Evolutionary conservation across 352 stramenopile genomes (phyloP), one percentile per base, ranked within the genome.

Genomic region (Phytophthora hibernalis): DNA sequence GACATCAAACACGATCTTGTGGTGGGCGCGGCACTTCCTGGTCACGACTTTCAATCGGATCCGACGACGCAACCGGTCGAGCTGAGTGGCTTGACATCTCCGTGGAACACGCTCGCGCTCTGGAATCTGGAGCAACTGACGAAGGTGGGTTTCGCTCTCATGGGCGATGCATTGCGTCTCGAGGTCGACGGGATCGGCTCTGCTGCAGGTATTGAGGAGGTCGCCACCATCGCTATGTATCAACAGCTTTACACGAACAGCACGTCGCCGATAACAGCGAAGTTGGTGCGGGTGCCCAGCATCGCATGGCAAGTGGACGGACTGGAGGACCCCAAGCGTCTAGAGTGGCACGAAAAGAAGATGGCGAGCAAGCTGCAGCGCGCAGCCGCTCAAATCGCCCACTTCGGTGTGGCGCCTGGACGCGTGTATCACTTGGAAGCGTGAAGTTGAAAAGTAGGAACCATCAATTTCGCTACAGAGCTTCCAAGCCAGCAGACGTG

Each of bases 101-200:
- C 97, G 9, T 99, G 97, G 97, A 99, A 99, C 77, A 99, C 97
- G 26, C 80, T 98, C 1, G 96, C 95, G 24, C 67, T 99, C 3
- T 99, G 97, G 97, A 91, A 98, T 61, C 56, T 98, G 12, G 18
- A 62, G 22, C 93, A 95, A 63, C 79, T 99, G 37, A 85, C 89
- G 13, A 85, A 97, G 21, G 86, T 97, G 13, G 95, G 95, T 20
- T 98, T 98, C 71, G 79, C 89, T 5, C 70, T 97, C 9, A 80
- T 98, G 37, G 92, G 84, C 2, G 93, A 98, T 26, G 93, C 92
- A 6, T 43, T 79, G 44, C 66, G 71, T 12, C 68, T 98, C 7
- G 72, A 88, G 45, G 62, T 79, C 24, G 67, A 72, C 12, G 63
- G 48, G 8, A 71, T 76, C 20, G 60, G 81, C 12, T 78, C 80